Percentiles rank a stretch among this genome's conserved stretches.
phyloP scores from a whole-genome alignment of 1,284 basidiomycete species.

The Coniferiporia sulphurascens region DNA sequence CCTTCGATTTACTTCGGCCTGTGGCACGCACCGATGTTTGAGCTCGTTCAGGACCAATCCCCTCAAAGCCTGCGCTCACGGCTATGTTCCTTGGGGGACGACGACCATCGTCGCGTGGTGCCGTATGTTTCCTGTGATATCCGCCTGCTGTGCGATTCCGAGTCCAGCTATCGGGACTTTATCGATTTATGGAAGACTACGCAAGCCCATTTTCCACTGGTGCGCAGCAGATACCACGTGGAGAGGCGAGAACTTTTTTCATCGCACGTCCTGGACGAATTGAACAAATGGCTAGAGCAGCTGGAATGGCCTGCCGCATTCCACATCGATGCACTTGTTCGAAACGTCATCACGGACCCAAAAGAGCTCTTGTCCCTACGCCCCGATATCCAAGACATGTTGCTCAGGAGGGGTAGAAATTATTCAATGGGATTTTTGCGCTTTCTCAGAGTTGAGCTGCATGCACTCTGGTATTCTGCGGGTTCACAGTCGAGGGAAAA shows the following conservation, averaged over 20 bases:
- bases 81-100: slow-evolving; percentile 21
- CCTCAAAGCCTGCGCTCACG: slow-evolving; percentile 23
- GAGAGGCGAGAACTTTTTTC: slow-evolving; percentile 43
- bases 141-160: slow-evolving; percentile 40
- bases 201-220: slow-evolving; percentile 31
- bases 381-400: background rate
- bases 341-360: slow-evolving; percentile 38
- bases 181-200: slow-evolving; percentile 29
- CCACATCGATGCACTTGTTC: slow-evolving; percentile 47
- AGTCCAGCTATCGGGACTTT: slow-evolving; percentile 35
- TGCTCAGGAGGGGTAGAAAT: slow-evolving; percentile 27
- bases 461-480: slow-evolving; percentile 26
- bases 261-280: slow-evolving; percentile 26
- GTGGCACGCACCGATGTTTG: slow-evolving; percentile 41
- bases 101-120: slow-evolving; percentile 27
- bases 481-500: slow-evolving; percentile 24
- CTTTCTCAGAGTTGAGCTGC: slow-evolving; percentile 34
- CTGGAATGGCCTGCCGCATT: slow-evolving; percentile 49
- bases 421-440: slow-evolving; percentile 39
- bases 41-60: too few relatives aligned
- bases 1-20: slow-evolving; percentile 39
- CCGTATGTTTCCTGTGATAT: slow-evolving; percentile 46
- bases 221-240: slow-evolving; percentile 34
- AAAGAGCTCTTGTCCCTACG: slow-evolving; percentile 36
- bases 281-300: slow-evolving; percentile 34